A percentile compares a stretch with the other conserved stretches of the same genome.
Conservation (phyloP, 768 basidiomycete genomes). For the Lactifluus echinatus region DNA sequence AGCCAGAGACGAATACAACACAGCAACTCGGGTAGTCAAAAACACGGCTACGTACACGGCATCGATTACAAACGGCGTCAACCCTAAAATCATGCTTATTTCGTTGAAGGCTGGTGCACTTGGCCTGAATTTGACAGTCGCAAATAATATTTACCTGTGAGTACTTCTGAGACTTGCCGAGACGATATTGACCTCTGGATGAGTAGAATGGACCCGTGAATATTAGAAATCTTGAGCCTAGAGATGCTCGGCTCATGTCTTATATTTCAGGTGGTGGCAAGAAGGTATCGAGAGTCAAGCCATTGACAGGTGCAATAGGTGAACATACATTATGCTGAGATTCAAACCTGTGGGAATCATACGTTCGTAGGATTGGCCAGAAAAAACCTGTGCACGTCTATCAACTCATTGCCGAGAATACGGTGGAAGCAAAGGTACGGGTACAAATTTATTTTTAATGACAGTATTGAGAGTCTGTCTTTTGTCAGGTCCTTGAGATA, state of each 20-base stretch:
- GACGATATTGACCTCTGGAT: background rate
- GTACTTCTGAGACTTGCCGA: slow-evolving; percentile 22
- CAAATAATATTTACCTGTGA: slow-evolving; percentile 79
- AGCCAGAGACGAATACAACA: slow-evolving; percentile 20
- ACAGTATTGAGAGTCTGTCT: no score
- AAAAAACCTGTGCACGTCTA: slow-evolving; percentile 78
- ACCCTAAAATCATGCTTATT: slow-evolving; percentile 77
- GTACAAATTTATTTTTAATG: no score
- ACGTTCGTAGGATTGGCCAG: slow-evolving; percentile 56
- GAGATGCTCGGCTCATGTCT: background rate
- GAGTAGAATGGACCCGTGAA: slow-evolving; percentile 75
- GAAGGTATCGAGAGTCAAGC: slow-evolving; percentile 83
- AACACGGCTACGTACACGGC: background rate
- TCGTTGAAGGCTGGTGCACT: slow-evolving; percentile 80
- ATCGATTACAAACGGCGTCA: slow-evolving; percentile 27
- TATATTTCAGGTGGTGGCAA: slow-evolving; percentile 63
- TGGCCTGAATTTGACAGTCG: slow-evolving; percentile 81
- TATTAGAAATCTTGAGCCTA: slow-evolving; percentile 17
- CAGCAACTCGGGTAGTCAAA: slow-evolving; percentile 7
- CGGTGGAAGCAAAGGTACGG: slow-evolving; percentile 77
- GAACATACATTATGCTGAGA: background rate
- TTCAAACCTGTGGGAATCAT: background rate
- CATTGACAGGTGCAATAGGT: slow-evolving; percentile 72
- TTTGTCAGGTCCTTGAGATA: slow-evolving; percentile 79
- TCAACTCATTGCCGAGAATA: slow-evolving; percentile 83